Percentiles rank a stretch among this genome's conserved stretches.
phyloP scores from a whole-genome alignment of 768 basidiomycete genomes.

The Lactarius indigo region DNA sequence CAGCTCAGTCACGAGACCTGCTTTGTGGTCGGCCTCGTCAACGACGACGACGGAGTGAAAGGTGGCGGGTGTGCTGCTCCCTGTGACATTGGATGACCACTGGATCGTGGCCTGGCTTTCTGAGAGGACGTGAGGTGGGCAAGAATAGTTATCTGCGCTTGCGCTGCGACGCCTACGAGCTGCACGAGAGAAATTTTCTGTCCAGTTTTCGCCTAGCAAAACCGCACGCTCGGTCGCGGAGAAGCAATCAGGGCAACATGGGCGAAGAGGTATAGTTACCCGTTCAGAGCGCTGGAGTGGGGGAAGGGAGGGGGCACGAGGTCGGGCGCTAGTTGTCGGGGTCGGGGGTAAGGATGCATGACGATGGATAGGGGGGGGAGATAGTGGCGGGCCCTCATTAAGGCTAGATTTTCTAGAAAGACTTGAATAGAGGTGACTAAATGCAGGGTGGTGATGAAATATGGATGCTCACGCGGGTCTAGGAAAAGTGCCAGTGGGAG shows the following conservation, averaged over 20 bases:
- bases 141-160: slow-evolving; percentile 28
- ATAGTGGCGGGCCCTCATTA: not conserved
- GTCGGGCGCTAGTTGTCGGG: slow-evolving; percentile 1
- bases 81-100: slow-evolving; percentile 22
- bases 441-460: not conserved
- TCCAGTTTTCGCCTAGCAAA: slow-evolving; percentile 54
- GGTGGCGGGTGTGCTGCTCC: slow-evolving; percentile 25
- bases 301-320: slow-evolving; percentile 25
- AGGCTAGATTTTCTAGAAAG: slow-evolving; percentile 20
- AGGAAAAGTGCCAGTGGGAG: slow-evolving; percentile 6
- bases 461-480: slow-evolving; percentile 6
- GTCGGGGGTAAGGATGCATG: slow-evolving; percentile 25
- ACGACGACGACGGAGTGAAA: slow-evolving; percentile 17
- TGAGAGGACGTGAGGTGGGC: slow-evolving; percentile 16
- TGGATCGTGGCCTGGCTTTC: slow-evolving; percentile 20
- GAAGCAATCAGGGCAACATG: slow-evolving; percentile 67
- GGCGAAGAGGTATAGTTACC: slow-evolving; percentile 62
- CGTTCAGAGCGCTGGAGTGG: slow-evolving; percentile 32
- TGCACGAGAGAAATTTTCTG: slow-evolving; percentile 59
- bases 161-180: slow-evolving; percentile 54
- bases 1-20: not conserved
- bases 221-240: slow-evolving; percentile 54
- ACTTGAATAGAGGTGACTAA: not conserved
- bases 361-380: slow-evolving; percentile 56
- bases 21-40: slow-evolving; percentile 6